A percentile compares a stretch with the other conserved stretches of the same genome.
Conservation (phyloP, 805 yeast species). For the Yamadazyma kitorensis region DNA sequence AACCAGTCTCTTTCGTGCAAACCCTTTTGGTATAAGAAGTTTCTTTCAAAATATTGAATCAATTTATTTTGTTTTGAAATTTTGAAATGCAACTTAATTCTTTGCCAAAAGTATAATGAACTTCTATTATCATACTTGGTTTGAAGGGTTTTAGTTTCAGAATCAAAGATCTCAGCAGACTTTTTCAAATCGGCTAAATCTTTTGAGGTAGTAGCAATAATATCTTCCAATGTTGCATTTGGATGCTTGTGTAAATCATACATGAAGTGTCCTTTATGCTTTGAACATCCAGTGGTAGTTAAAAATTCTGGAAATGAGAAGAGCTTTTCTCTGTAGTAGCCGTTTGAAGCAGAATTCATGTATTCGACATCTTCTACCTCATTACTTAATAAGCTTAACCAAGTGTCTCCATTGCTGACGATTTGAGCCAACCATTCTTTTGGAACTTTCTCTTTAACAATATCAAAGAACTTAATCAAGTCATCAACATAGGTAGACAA, state of each 20-base stretch:
- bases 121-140: slow-evolving; percentile 27
- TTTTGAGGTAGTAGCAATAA: slow-evolving; percentile 18
- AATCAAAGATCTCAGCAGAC: slow-evolving; percentile 27
- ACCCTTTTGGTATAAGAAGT: slow-evolving; percentile 49
- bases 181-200: slow-evolving; percentile 21
- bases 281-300: slow-evolving; percentile 8
- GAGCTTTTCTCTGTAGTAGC: slow-evolving; percentile 15
- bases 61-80: slow-evolving; percentile 35
- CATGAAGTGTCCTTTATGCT: slow-evolving; percentile 10
- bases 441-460: slow-evolving; percentile 28
- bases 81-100: slow-evolving; percentile 27
- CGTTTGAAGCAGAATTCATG: slow-evolving; percentile 13
- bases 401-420: slow-evolving; percentile 15
- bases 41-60: slow-evolving; percentile 48
- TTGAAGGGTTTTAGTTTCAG: slow-evolving; percentile 24
- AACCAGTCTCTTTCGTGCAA: slow-evolving; percentile 54
- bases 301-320: slow-evolving; percentile 21
- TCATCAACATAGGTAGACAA: slow-evolving; percentile 45
- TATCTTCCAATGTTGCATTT: slow-evolving; percentile 14
- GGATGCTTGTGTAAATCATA: slow-evolving; percentile 6
- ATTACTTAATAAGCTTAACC: slow-evolving; percentile 14
- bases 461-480: slow-evolving; percentile 36
- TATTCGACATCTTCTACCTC: slow-evolving; percentile 15
- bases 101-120: slow-evolving; percentile 34
- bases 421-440: slow-evolving; percentile 27